Conservation (phyloP, 2,329 filamentous ascomycete genomes). For the Fusarium acutatum region DNA sequence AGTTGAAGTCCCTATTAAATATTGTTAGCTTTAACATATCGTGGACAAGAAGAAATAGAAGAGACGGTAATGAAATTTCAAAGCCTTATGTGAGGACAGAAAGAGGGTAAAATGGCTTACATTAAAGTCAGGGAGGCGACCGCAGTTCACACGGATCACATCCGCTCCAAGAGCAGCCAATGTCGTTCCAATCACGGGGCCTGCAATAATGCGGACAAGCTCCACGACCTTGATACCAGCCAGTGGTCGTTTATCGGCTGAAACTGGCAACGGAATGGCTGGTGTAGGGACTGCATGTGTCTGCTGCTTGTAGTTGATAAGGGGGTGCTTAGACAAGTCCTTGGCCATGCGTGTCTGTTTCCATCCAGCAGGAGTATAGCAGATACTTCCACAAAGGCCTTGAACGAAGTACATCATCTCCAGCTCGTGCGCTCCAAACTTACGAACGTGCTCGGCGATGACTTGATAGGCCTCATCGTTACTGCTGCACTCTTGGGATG, state of each 20-base stretch:
- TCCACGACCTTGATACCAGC: neutral
- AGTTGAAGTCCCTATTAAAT: neutral
- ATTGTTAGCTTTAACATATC: neutral
- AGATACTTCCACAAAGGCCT: neutral
- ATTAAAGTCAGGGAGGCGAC: neutral
- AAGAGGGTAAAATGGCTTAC: neutral
- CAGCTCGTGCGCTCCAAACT: neutral
- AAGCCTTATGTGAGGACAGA: rapidly evolving
- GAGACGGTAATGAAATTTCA: rapidly evolving
- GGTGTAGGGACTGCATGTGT: neutral
- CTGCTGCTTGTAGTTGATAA: neutral
- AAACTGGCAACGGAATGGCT: neutral
- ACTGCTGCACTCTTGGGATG: neutral
- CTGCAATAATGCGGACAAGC: neutral
- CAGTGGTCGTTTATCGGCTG: neutral
- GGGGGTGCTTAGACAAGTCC: neutral
- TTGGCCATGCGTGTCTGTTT: neutral
- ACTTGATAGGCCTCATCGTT: neutral
- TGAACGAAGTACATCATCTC: neutral
- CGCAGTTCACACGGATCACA: neutral
- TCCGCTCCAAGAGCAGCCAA: neutral
- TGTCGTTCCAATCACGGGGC: neutral
- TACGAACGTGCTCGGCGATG: neutral
- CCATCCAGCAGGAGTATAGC: neutral
- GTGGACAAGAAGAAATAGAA: rapidly evolving